Conservation (phyloP, 768 basidiomycete genomes). For the Serendipita sp. region DNA sequence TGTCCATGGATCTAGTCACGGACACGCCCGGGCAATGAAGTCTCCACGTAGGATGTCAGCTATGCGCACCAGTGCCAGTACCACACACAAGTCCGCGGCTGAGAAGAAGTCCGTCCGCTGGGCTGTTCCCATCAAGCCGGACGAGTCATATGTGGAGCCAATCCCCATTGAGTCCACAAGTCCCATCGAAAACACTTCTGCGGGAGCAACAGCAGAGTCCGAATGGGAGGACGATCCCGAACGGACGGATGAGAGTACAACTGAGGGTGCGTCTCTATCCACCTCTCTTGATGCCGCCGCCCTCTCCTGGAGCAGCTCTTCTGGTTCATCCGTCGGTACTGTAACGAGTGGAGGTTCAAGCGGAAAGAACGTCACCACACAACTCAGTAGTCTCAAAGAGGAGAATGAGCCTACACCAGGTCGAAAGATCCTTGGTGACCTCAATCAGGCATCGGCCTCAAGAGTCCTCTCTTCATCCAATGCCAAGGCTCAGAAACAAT, state of each 20-base stretch:
- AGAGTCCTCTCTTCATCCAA: slow-evolving; percentile 19
- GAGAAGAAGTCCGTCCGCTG: slow-evolving; percentile 68
- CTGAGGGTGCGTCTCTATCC: slow-evolving; percentile 1
- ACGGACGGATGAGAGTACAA: slow-evolving; percentile 64
- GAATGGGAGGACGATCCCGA: slow-evolving; percentile 69
- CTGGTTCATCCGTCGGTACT: not conserved
- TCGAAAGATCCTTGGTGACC: slow-evolving; percentile 4
- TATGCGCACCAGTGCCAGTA: slow-evolving; percentile 39
- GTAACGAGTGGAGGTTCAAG: not conserved
- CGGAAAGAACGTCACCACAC: not conserved
- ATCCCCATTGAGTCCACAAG: slow-evolving; percentile 11
- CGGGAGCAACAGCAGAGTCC: slow-evolving; percentile 20
- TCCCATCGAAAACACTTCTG: slow-evolving; percentile 14
- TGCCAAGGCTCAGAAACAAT: slow-evolving; percentile 39
- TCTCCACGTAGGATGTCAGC: slow-evolving; percentile 49
- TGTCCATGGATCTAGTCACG: not conserved
- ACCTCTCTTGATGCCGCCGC: slow-evolving; percentile 26
- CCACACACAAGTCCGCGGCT: slow-evolving; percentile 25
- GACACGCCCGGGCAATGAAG: slow-evolving; percentile 15
- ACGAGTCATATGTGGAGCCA: slow-evolving; percentile 31
- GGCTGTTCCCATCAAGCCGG: slow-evolving; percentile 69
- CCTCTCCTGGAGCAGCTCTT: not conserved
- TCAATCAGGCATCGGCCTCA: slow-evolving; percentile 13
- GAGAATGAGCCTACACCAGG: slow-evolving; percentile 1
- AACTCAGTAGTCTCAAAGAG: not conserved